Percentiles rank a stretch among this genome's conserved stretches.
These are phyloP conservation scores for Rubus idaeus DNA, from an alignment of 306 rosid species.

Conservation along the genomic window DNA sequence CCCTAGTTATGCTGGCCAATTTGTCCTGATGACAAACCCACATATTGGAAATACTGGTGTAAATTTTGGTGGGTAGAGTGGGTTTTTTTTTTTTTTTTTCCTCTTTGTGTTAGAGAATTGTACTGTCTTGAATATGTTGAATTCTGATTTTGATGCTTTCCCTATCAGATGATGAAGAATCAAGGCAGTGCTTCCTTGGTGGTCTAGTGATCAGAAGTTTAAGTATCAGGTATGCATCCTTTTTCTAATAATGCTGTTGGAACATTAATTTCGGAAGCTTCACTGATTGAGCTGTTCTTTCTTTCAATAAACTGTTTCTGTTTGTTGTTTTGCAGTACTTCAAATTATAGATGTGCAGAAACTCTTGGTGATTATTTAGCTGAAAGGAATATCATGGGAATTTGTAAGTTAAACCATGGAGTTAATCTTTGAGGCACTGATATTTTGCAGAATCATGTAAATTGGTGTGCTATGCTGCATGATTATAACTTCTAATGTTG, in stretches of 20 bases:
- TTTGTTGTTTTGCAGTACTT: conserved; percentile 56
- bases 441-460: background rate
- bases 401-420: conserved; percentile 59
- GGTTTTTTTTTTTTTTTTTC: too few relatives aligned
- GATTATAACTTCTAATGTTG: conserved; percentile 16
- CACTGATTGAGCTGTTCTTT: conserved; percentile 18
- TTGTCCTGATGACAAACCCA: conserved; percentile 91
- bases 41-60: conserved; percentile 96
- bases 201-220: conserved; percentile 82
- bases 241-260: conserved; percentile 3
- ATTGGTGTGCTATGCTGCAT: background rate
- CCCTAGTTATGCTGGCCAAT: conserved; percentile 96
- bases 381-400: conserved; percentile 91
- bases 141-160: background rate
- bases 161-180: conserved; percentile 81
- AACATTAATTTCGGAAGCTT: background rate
- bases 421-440: background rate
- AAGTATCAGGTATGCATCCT: conserved; percentile 60
- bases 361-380: conserved; percentile 69
- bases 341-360: conserved; percentile 83
- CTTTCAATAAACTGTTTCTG: background rate
- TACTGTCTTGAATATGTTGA: conserved; percentile 14
- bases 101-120: background rate
- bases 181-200: conserved; percentile 71
- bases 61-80: conserved; percentile 65